Percentiles rank a stretch among this genome's conserved stretches.
Conservation (phyloP, 805 yeast genomes). For the Nakazawaea pomicola region DNA sequence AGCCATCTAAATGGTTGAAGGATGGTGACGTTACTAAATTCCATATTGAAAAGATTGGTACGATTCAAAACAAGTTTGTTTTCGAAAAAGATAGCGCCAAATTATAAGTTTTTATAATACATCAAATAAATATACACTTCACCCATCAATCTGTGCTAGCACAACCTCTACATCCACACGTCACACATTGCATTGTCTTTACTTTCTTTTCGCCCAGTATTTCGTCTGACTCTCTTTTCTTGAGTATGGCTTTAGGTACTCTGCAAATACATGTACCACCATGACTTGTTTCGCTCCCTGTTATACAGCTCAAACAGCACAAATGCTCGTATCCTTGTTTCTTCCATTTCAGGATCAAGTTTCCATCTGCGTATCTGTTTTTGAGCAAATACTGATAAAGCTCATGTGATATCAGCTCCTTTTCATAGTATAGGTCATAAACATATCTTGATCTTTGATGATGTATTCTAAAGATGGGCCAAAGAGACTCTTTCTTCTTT, state of each 20-base stretch:
- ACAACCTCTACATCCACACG: constrained; percentile 86
- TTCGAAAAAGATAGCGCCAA: constrained; percentile 6
- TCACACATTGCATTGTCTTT: constrained; percentile 54
- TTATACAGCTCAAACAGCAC: constrained; percentile 80
- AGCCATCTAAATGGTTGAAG: constrained; percentile 35
- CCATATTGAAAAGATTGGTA: constrained; percentile 37
- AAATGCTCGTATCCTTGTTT: constrained; percentile 73
- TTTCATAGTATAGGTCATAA: constrained; percentile 66
- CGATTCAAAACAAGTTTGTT: constrained; percentile 28
- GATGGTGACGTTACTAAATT: constrained; percentile 41
- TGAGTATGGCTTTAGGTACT: constrained; percentile 62
- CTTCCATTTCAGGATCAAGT: constrained; percentile 66
- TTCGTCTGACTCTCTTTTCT: constrained; percentile 24
- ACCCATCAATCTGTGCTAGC: constrained; percentile 57
- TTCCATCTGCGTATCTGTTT: constrained; percentile 61
- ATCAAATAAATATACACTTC: neutral
- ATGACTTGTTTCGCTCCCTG: constrained; percentile 54
- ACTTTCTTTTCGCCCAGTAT: constrained; percentile 20
- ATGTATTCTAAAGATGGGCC: constrained; percentile 67
- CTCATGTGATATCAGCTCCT: constrained; percentile 60
- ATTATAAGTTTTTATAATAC: neutral
- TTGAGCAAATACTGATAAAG: constrained; percentile 71
- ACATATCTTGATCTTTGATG: constrained; percentile 76
- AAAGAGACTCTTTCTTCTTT: constrained; percentile 52
- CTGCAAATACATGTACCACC: constrained; percentile 78